Base-by-base conservation (phyloP, 768 basidiomycete species). In the Pleurotus ostreatus region DNA sequence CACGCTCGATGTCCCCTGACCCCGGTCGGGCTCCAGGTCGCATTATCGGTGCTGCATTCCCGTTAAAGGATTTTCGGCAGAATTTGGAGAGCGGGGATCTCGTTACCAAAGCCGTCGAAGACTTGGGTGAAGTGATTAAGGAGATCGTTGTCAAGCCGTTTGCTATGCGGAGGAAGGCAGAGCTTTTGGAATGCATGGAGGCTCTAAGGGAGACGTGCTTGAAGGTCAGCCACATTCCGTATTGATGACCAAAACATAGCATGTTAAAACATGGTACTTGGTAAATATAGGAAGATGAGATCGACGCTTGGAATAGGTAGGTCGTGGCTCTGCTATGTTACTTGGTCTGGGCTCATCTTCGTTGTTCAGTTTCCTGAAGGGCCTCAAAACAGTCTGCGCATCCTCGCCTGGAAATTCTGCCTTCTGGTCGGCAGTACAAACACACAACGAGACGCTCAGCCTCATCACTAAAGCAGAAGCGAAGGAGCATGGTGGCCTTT, bases 21-120 rank as follows among this genome's bases (percentile, higher is more conserved):
- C 75, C 74, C 13, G 81, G 80, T 25, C 78, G 81, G 12, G 83
- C 81, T 13, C 78, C 83, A 0, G 89, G 89, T 4, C 74, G 90
- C 47, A 88, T 95, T 52, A 83, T 96, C 39, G 89, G 91, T 7
- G 81, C 76, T 39, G 83, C 85, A 0, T 76, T 77, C 60, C 94
- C 94, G 1, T 73, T 95, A 51, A 73, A 74, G 46, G 94, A 96
- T 68, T 97, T 95, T 73, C 72, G 75, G 58, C 74, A 78, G 62
- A 89, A 91, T 65, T 71, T 90, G 34, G 78, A 75, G 23, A 78
- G 78, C 53, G 92, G 91, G 0, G 92, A 93, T 67, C 72, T 93
- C 16, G 90, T 94, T 39, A 83, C 80, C 12, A 93, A 95, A 70
- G 92, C 92, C 0, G 88, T 93, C 6, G 85, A 88, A 62, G 94